Base-by-base conservation (phyloP, 805 yeast genomes). In the Hagleromyces aurorensis region DNA sequence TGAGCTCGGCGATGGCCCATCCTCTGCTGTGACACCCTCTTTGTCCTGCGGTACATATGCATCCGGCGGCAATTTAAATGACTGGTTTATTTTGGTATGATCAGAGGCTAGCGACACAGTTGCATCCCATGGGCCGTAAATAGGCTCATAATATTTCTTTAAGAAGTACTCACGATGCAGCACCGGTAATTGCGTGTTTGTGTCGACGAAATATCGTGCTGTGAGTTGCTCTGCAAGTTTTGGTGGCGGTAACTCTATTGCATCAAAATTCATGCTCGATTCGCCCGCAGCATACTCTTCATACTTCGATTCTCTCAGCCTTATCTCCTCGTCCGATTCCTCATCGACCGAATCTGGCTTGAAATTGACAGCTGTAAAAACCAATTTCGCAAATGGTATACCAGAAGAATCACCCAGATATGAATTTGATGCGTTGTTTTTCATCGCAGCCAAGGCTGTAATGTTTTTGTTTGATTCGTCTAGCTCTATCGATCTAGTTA, bases 111-210 rank as follows among this genome's bases (percentile, higher is more conserved):
- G 59, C 5, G 76, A 44, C 1, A 72, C 58, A 17, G 60, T 59
- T 0, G 62, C 44, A 9, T 78, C 70, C 36, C 81, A 59, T 4
- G 65, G 56, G 0, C 96, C 96, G 51, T 86, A 86, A 1, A 86
- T 65, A 0, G 95, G 96, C 42, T 73, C 71, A 50, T 81, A 86
- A 46, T 74, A 75, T 16, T 64, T 61, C 26, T 61, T 61, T 23
- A 87, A 54, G 46, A 85, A 86, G 41, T 69, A 72, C 44, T 84
- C 94, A 17, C 95, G 67, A 51, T 87, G 95, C 27, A 86, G 57
- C 4, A 87, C 66, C 0, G 96, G 96, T 16, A 83, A 54, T 52
- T 85, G 95, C 2, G 93, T 65, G 50, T 87, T 86, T 10, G 87
- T 72, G 44, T 80, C 86, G 13, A 80, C 72, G 48, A 87, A 87